Evolutionary conservation across 2,329 filamentous ascomycete species (phyloP), one percentile per base, ranked within the genome.

Genomic region (Aotearoamyces nothofagi): DNA sequence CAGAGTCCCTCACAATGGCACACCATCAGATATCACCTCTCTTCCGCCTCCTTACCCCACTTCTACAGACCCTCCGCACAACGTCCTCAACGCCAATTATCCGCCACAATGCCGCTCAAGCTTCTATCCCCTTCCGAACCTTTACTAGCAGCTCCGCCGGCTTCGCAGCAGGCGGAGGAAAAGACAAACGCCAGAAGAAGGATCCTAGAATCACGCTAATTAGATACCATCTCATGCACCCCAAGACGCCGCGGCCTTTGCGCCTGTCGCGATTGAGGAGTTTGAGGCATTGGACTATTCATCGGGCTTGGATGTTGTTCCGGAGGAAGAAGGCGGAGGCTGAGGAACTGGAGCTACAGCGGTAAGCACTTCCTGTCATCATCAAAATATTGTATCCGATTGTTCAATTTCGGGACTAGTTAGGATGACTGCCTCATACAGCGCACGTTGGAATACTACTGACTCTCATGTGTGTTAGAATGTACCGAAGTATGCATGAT

Each of bases 211-310:
- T 41, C n/a, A 69, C 65, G 19, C 48, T 70, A 31, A 79, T 81
- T 51, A 63, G 74, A 44, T 81, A 80, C 57, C 69, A 75, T 53
- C 68, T 81, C 42, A 56, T 66, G 45, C 76, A 81, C 52, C 72
- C 74, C 2, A 56, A 66, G 16, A 78, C 70, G 5, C 76, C 75
- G 0, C 70, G 75, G 9, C 86, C 90, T 1, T 69, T 98, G 39
- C 78, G 83, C 45, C 86, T 96, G 68, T 83, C 73, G 22, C 83
- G 87, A 43, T 79, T 78, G 54, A 76, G 90, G 32, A 69, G 74
- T 55, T 73, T 98, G 39, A 81, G 90, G 26, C 90, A 98, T 64
- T 98, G 90, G 90, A 96, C 90, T 29, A 96, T 98, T 55, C 86
- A 96, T 63, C 84, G 90, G 44, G 87, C 87, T 13, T 96, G 86